Conservation (phyloP, 169 alveolate genomes). For the Plasmodium chabaudi region DNA sequence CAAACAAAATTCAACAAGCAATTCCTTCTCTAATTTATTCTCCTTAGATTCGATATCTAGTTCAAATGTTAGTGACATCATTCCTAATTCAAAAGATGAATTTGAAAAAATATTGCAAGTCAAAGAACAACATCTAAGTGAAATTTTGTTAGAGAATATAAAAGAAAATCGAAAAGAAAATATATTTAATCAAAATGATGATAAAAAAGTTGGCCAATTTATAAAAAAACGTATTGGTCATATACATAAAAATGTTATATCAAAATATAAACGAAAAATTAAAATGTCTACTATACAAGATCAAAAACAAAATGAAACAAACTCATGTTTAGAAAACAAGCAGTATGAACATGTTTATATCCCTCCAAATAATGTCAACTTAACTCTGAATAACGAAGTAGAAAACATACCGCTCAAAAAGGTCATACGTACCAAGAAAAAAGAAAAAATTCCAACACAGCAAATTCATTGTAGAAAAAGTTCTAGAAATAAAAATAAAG, state of each 20-base stretch:
- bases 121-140: constrained; percentile 53
- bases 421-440: constrained; percentile 40
- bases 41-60: constrained; percentile 15
- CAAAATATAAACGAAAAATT: constrained; percentile 67
- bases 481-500: constrained; percentile 34
- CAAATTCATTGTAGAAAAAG: constrained; percentile 40
- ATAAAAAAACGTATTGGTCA: constrained; percentile 5
- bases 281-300: constrained; percentile 43
- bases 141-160: constrained; percentile 51
- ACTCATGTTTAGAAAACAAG: background rate
- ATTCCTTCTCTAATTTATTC: too few relatives aligned
- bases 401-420: constrained; percentile 31
- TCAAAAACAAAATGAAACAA: constrained; percentile 14
- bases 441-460: constrained; percentile 42
- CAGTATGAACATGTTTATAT: constrained; percentile 36
- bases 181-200: constrained; percentile 7
- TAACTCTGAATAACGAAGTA: constrained; percentile 25
- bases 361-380: constrained; percentile 50
- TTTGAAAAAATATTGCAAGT: constrained; percentile 38
- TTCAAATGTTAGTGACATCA: constrained; percentile 75
- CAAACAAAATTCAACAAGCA: too few relatives aligned
- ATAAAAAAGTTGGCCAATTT: constrained; percentile 26
- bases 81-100: constrained; percentile 27
- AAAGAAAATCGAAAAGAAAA: constrained; percentile 58
- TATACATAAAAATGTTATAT: constrained; percentile 31